phyloP scores from a whole-genome alignment of 192 early-diverging fungal genomes.

The Gigaspora rosea region DNA sequence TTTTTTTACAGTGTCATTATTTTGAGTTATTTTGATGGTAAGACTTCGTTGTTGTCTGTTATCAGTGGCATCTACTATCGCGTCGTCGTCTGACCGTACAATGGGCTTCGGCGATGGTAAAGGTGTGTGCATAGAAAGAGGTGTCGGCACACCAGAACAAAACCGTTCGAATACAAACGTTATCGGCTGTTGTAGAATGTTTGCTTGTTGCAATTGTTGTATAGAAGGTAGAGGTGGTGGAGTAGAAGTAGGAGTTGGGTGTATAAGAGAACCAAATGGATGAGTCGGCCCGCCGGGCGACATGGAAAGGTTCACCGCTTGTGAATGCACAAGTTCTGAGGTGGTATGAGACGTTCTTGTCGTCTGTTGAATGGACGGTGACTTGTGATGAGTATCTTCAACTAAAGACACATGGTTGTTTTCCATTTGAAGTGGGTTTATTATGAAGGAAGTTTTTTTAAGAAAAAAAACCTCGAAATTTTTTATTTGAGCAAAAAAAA shows the following conservation, averaged over 20 bases:
- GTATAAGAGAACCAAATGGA: slow-evolving; percentile 17
- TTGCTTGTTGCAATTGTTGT: slow-evolving; percentile 13
- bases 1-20: slow-evolving; percentile 7
- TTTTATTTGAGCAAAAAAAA: slow-evolving; percentile 20
- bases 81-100: slow-evolving; percentile 14
- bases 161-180: slow-evolving; percentile 34
- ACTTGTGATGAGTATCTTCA: slow-evolving; percentile 27
- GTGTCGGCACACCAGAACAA: slow-evolving; percentile 16
- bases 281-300: slow-evolving; percentile 10
- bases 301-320: slow-evolving; percentile 1
- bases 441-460: slow-evolving; percentile 10
- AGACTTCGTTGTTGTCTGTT: slow-evolving; percentile 9
- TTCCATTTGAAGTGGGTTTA: background rate
- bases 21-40: slow-evolving; percentile 15
- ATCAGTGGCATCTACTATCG: background rate
- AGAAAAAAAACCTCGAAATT: slow-evolving; percentile 23
- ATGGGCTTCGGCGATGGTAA: slow-evolving; percentile 4
- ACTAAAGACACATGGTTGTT: slow-evolving; percentile 22
- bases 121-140: slow-evolving; percentile 12
- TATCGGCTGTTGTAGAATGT: slow-evolving; percentile 19
- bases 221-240: slow-evolving; percentile 10
- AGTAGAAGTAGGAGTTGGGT: slow-evolving; percentile 16
- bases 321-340: slow-evolving; percentile 19
- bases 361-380: slow-evolving; percentile 26
- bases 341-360: slow-evolving; percentile 6